Conservation (phyloP, 2,329 filamentous ascomycete species). For the Teratosphaeriaceae sp. region DNA sequence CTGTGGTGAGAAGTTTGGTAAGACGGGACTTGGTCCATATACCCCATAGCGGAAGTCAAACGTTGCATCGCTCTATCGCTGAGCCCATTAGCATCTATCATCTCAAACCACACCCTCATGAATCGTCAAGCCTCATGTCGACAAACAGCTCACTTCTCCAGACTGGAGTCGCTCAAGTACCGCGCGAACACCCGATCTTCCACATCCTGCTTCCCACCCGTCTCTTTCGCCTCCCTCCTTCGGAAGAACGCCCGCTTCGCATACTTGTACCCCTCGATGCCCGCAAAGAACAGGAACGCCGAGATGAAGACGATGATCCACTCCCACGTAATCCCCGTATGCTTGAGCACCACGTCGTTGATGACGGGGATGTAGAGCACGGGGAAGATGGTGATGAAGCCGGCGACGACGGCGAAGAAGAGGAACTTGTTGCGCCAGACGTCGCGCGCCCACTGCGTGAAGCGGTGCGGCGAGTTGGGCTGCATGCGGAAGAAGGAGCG, state of each 20-base stretch:
- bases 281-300: slow-evolving; percentile 55
- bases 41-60: too few relatives aligned
- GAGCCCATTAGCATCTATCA: too few relatives aligned
- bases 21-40: too few relatives aligned
- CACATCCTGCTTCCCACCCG: slow-evolving; percentile 10
- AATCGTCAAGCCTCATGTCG: too few relatives aligned
- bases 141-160: too few relatives aligned
- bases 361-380: slow-evolving; percentile 60
- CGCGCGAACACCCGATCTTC: slow-evolving; percentile 20
- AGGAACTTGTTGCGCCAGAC: slow-evolving; percentile 66
- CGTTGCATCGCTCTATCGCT: too few relatives aligned
- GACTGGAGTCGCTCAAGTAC: slow-evolving; percentile 16
- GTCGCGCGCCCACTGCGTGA: slow-evolving; percentile 61
- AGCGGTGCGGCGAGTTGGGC: slow-evolving; percentile 52
- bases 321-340: slow-evolving; percentile 58
- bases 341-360: slow-evolving; percentile 60
- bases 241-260: slow-evolving; percentile 45
- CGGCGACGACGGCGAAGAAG: slow-evolving; percentile 38
- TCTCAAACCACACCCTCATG: too few relatives aligned
- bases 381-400: slow-evolving; percentile 41
- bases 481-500: slow-evolving; percentile 71
- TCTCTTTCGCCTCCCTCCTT: slow-evolving; percentile 10
- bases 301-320: slow-evolving; percentile 62
- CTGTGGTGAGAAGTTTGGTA: too few relatives aligned
- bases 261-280: slow-evolving; percentile 62